phyloP scores from a whole-genome alignment of 306 rosid genomes.

The Glycine latifolia region DNA sequence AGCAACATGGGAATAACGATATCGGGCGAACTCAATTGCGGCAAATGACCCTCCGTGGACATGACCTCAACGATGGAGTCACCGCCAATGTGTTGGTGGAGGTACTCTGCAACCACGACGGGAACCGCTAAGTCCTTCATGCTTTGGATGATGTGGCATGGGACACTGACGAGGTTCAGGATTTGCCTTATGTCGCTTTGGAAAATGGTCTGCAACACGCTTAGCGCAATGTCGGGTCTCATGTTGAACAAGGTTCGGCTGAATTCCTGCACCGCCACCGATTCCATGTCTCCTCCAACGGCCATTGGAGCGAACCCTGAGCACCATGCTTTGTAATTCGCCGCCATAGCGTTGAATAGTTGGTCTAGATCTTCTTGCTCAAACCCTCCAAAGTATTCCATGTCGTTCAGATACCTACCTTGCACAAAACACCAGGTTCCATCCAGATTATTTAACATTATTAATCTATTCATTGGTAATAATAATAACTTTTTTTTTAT shows the following conservation, averaged over 20 bases:
- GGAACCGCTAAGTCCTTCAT: constrained; percentile 57
- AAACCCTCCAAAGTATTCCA: constrained; percentile 78
- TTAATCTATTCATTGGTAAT: too few species aligned
- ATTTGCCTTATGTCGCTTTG: constrained; percentile 56
- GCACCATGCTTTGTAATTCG: constrained; percentile 87
- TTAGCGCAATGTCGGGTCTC: constrained; percentile 59
- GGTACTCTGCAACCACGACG: constrained; percentile 53
- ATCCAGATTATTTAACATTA: too few species aligned
- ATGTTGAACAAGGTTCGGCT: constrained; percentile 69
- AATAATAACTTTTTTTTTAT: too few species aligned
- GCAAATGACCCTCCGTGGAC: constrained; percentile 57
- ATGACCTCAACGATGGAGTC: constrained; percentile 53
- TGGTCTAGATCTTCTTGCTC: constrained; percentile 75
- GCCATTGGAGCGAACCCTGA: constrained; percentile 80
- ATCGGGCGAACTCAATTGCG: constrained; percentile 55
- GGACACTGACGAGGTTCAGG: constrained; percentile 42
- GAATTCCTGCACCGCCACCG: constrained; percentile 78
- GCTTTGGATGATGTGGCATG: constrained; percentile 58
- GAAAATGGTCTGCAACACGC: constrained; percentile 51
- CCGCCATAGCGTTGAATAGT: constrained; percentile 65
- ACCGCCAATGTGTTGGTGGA: constrained; percentile 42
- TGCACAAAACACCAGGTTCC: neutral
- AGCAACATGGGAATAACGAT: constrained; percentile 52
- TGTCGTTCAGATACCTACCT: constrained; percentile 63
- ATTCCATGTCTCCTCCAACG: constrained; percentile 85